Base-by-base conservation (phyloP, 208 protist species). In the Trypanosoma brucei region DNA sequence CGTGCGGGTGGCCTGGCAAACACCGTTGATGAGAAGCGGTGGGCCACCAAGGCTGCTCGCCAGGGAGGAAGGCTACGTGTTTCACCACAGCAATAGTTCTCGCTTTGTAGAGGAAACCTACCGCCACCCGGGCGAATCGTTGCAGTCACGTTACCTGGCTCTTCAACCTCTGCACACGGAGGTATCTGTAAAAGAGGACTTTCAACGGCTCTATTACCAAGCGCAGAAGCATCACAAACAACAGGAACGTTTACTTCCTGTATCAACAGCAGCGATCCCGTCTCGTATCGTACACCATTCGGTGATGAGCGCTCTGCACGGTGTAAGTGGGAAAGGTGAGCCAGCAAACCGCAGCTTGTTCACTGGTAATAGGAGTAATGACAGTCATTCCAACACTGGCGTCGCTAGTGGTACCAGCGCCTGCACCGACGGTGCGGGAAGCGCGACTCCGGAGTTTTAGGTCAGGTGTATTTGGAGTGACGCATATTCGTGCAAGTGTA, bases 31-130 rank as follows among this genome's bases (percentile, higher is more conserved):
- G 39, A 46, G 38, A 37, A 13, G 11, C 8, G 51, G 59, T 33
- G 51, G 64, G 31, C 67, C 50, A 5, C 73, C 67, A 54, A 57
- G 74, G n/a, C 72, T 95, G 52, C 76, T 95, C 11, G 78, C 89
- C 36, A 59, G 67, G 49, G 86, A 92, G 57, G 84, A 92, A 62
- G 84, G 86, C 46, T 93, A 79, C 60, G 42, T 52, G 38, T 95
- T 95, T 58, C 70, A 83, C 71, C 78, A 78, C 59, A 63, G 62
- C 48, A 62, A 62, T 34, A 40, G 68, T n/a, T 83, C 68, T 53
- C 83, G 89, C 31, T 72, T 91, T 62, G 89, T 95, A 6, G 62
- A 81, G 50, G 89, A 95, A 63, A 89, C 79, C 14, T 95, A 89
- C 54, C 70, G 70, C 13, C 84, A 87, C 70, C 65, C 52, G 3